Evolutionary conservation across 495 filamentous ascomycete genomes (phyloP), one percentile per base, ranked within the genome.

Genomic region (Penicillium macrosclerotiorum): DNA sequence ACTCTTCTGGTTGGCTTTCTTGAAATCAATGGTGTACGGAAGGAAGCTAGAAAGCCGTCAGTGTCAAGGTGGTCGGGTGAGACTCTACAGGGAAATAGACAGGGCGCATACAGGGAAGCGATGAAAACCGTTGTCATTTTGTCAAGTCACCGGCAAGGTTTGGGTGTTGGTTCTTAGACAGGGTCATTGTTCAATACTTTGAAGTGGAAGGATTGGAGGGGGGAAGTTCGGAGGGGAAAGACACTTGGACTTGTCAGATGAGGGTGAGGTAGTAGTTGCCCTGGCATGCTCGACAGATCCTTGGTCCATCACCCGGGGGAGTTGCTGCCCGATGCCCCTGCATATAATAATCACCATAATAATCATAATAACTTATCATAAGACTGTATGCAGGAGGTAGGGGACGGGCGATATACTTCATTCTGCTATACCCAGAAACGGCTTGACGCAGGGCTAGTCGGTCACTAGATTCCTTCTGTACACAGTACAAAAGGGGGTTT

Each of bases 1-100:
- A 29, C 49, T 37, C 20, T 44, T 52, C 4, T 34, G 24, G 7
- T 47, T 55, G 1, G 62, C 41, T 33, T 57, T 26, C 33, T 57
- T 54, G 44, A 71, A 71, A 35, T 67, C 62, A 41, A 72, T 65
- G 14, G 64, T 72, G 45, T 69, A 69, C 2, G 67, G 66, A 19
- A 70, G 64, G 16, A 68, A 70, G 17, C 68, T 68, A 26, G 24
- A 20, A 8, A 13, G 1, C n/a, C n/a, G n/a, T 20, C 8, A 12
- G n/a, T 31, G 32, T 41, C 13, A 24, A 20, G 29, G 8, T 7
- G 18, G 49, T 42, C 17, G n/a, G 38, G 23, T 20, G 30, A 44
- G 18, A 16, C 8, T 25, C n/a, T 13, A 22, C 30, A 20, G 25
- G 24, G 33, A 12, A 37, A 47, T 12, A 26, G 17, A 18, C 23